These are phyloP conservation scores for Fraxinus latifolia DNA, from an alignment of 305 asterid species.

Conservation along the genomic window DNA sequence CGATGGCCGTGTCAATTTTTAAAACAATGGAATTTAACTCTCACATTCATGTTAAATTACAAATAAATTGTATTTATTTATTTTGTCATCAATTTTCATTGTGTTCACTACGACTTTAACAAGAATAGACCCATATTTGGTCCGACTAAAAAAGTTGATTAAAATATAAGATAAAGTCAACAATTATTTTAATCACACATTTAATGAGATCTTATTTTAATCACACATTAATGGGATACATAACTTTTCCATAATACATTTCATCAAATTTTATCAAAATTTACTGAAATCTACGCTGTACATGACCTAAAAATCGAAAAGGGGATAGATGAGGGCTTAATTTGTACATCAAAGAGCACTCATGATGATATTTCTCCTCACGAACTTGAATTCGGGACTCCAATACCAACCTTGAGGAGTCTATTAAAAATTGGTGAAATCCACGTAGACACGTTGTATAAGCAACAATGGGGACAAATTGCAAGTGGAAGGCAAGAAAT, in stretches of 20 bases:
- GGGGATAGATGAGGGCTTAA: background rate
- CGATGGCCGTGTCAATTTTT: too few relatives aligned
- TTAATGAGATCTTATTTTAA: too few relatives aligned
- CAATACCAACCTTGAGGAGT: background rate
- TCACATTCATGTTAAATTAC: background rate
- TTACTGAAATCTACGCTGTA: too few relatives aligned
- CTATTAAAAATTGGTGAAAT: constrained; percentile 18
- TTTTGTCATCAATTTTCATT: background rate
- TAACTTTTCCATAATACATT: background rate
- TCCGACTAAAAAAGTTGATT: too few relatives aligned
- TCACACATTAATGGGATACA: too few relatives aligned
- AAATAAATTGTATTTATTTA: background rate
- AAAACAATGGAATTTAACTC: background rate
- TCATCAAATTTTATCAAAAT: background rate
- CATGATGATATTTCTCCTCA: background rate
- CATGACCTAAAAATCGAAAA: background rate
- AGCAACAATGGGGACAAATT: constrained; percentile 27
- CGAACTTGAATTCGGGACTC: background rate
- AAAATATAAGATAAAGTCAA: too few relatives aligned
- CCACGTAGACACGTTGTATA: constrained; percentile 26
- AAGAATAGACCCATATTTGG: background rate
- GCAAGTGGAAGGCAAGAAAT: constrained; percentile 35
- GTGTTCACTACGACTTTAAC: background rate
- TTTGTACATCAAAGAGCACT: background rate
- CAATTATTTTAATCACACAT: too few relatives aligned